These are phyloP conservation scores for Hypoxylon subgilvum DNA, from an alignment of 495 filamentous ascomycete genomes.

Conservation along the genomic window DNA sequence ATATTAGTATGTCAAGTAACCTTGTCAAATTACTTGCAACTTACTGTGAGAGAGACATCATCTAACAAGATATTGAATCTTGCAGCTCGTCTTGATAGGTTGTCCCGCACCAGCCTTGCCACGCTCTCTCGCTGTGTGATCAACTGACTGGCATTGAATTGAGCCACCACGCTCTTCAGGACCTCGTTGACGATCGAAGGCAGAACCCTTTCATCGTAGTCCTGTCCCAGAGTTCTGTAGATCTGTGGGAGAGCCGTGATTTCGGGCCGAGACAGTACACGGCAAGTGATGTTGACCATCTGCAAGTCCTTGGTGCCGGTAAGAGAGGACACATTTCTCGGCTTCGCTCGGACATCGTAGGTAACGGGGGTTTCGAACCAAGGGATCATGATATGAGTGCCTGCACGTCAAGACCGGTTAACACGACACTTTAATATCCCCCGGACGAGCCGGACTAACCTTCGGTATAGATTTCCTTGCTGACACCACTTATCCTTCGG, in stretches of 20 bases:
- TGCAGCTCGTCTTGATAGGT: slow-evolving; percentile 85
- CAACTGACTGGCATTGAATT: slow-evolving; percentile 98
- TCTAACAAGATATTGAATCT: slow-evolving; percentile 97
- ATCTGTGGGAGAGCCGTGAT: slow-evolving; percentile 91
- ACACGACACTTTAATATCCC: slow-evolving; percentile 3
- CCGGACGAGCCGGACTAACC: slow-evolving; percentile 59
- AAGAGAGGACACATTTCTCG: slow-evolving; percentile 93
- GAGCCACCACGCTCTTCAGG: slow-evolving; percentile 96
- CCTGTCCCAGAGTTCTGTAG: slow-evolving; percentile 91
- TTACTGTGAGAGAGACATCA: slow-evolving; percentile 95
- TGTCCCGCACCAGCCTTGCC: slow-evolving; percentile 86
- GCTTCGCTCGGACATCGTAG: slow-evolving; percentile 97
- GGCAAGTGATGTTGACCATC: slow-evolving; percentile 99
- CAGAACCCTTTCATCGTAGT: slow-evolving; percentile 96
- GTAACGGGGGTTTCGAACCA: slow-evolving; percentile 97
- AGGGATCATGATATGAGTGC: slow-evolving; percentile 90
- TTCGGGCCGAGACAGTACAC: slow-evolving; percentile 92
- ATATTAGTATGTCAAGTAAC: slow-evolving; percentile 39
- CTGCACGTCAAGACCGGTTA: slow-evolving; percentile 52
- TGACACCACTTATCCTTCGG: slow-evolving; percentile 88
- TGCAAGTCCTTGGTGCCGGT: slow-evolving; percentile 99
- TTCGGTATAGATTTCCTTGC: slow-evolving; percentile 96
- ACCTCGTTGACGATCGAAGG: slow-evolving; percentile 99
- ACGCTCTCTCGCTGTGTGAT: slow-evolving; percentile 99
- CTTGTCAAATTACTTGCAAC: slow-evolving; percentile 31